Evolutionary conservation across 2,329 filamentous ascomycete genomes (phyloP).

Genomic region (Trichophyton rubrum): DNA sequence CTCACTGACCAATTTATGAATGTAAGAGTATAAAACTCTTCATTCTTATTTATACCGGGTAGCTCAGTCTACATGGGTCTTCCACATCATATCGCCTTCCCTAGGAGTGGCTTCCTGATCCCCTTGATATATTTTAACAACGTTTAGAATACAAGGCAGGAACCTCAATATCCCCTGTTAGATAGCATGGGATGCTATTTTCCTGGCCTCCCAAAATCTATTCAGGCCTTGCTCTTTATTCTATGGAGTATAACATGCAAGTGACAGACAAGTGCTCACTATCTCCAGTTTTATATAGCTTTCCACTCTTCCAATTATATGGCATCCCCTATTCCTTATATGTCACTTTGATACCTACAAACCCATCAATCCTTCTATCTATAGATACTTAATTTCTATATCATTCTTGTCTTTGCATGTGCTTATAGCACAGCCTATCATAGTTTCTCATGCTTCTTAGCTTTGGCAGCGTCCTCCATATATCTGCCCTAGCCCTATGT

Average conservation of each 20-base stretch:
- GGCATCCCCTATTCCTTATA: too few species aligned
- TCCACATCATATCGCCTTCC: not conserved
- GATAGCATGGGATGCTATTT: too few species aligned
- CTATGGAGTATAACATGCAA: too few species aligned
- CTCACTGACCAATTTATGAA: not conserved
- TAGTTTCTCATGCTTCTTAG: not conserved
- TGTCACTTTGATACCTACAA: not conserved
- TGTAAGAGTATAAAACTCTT: not conserved
- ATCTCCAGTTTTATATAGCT: too few species aligned
- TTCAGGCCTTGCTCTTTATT: too few species aligned
- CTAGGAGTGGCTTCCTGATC: not conserved
- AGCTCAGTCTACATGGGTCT: too few species aligned
- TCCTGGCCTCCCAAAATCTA: too few species aligned
- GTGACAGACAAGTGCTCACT: too few species aligned
- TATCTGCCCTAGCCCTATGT: not conserved
- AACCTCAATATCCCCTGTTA: too few species aligned
- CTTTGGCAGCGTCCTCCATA: not conserved
- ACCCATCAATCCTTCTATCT: not conserved
- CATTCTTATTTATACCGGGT: not conserved
- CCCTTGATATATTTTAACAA: not conserved
- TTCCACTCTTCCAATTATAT: too few species aligned
- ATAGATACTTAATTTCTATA: too few species aligned
- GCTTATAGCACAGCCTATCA: not conserved
- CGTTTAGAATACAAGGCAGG: too few species aligned
- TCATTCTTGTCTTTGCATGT: not conserved